These are phyloP conservation scores for Trichoderma atrobrunneum DNA, from an alignment of 2,329 filamentous ascomycete genomes.

Conservation along the genomic window DNA sequence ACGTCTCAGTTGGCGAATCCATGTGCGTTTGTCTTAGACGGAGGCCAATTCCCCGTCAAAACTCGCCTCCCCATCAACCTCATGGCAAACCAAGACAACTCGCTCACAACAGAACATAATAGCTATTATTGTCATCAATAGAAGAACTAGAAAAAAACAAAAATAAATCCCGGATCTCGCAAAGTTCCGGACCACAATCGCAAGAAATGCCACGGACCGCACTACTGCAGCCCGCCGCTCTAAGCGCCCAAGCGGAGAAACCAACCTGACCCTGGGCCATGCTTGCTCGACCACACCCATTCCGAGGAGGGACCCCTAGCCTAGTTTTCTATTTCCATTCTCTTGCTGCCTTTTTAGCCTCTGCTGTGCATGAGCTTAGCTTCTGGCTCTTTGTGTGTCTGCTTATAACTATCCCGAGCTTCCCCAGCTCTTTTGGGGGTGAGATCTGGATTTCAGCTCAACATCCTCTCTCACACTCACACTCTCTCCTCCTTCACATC, in stretches of 20 bases:
- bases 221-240: slow-evolving; percentile 24
- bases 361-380: not conserved
- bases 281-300: slow-evolving; percentile 17
- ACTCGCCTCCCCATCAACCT: not conserved
- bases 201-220: not conserved
- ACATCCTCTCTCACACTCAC: not conserved
- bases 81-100: not conserved
- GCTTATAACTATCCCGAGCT: slow-evolving; percentile 20
- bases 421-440: slow-evolving; percentile 1
- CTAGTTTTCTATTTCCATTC: slow-evolving; percentile 5
- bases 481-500: not conserved
- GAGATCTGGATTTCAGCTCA: not conserved
- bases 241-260: slow-evolving; percentile 28
- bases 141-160: not conserved
- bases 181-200: not conserved
- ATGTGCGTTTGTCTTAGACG: not conserved
- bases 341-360: not conserved
- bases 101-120: not conserved
- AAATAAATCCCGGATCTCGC: not conserved
- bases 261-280: slow-evolving; percentile 13
- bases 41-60: not conserved
- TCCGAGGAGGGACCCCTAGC: not conserved
- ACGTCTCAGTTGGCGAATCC: not conserved
- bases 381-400: not conserved
- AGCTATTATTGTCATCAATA: not conserved